Conservation (phyloP, 2,329 filamentous ascomycete species). For the Aquanectria penicillioides region DNA sequence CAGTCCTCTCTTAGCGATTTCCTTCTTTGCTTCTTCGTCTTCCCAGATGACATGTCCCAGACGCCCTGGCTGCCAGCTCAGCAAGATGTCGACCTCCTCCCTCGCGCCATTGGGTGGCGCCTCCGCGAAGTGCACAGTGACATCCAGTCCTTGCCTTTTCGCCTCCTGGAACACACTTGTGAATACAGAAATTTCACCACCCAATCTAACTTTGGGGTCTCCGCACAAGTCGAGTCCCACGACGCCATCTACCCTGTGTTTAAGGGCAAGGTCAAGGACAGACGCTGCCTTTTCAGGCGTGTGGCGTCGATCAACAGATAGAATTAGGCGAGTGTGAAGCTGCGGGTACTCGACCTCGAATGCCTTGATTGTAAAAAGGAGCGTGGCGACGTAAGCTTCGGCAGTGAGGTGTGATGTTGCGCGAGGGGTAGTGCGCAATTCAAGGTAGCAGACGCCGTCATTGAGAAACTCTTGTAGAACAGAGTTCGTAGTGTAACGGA, state of each 20-base stretch:
- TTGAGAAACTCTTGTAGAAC: constrained; percentile 73
- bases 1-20: constrained; percentile 62
- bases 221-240: constrained; percentile 85
- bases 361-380: constrained; percentile 70
- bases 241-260: constrained; percentile 63
- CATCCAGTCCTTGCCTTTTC: constrained; percentile 61
- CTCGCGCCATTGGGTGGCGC: constrained; percentile 64
- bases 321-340: constrained; percentile 73
- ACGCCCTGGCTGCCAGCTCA: constrained; percentile 73
- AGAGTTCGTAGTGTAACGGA: constrained; percentile 69
- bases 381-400: constrained; percentile 70
- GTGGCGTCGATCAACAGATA: constrained; percentile 78
- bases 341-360: constrained; percentile 54
- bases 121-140: constrained; percentile 86
- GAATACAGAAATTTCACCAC: constrained; percentile 70
- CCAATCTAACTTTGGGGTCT: constrained; percentile 65
- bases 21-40: constrained; percentile 64
- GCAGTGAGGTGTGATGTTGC: constrained; percentile 68
- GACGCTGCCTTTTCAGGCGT: constrained; percentile 68
- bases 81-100: constrained; percentile 70
- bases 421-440: constrained; percentile 83
- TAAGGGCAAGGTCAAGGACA: constrained; percentile 70
- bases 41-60: constrained; percentile 85
- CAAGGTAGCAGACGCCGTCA: constrained; percentile 81
- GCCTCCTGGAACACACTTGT: constrained; percentile 67